Percentiles rank a stretch among this genome's conserved stretches.
Conservation (phyloP, 768 basidiomycete species). For the Phaeolepiota aurea region DNA sequence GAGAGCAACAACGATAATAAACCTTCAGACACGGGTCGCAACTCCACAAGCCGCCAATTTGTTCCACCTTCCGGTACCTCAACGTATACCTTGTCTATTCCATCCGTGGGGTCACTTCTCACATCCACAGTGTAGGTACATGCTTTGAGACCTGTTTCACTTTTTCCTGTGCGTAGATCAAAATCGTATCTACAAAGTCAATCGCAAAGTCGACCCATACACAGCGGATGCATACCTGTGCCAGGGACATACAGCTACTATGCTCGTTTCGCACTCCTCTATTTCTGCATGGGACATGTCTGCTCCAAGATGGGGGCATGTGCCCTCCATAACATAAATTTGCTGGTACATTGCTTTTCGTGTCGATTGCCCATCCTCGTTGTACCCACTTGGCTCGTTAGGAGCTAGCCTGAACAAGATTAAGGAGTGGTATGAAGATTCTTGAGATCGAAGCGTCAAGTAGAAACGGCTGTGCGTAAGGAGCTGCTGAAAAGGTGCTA, state of each 20-base stretch:
- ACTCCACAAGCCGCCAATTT: conserved; percentile 57
- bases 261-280: conserved; percentile 52
- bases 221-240: conserved; percentile 37
- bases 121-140: conserved; percentile 61
- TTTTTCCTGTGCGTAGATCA: conserved; percentile 59
- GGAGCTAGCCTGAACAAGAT: conserved; percentile 50
- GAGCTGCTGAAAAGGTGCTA: conserved; percentile 33
- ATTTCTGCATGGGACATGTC: conserved; percentile 77
- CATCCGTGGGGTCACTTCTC: conserved; percentile 25
- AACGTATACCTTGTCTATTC: conserved; percentile 44
- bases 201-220: not conserved
- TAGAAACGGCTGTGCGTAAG: conserved; percentile 53
- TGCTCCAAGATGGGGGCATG: conserved; percentile 74
- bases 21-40: conserved; percentile 72
- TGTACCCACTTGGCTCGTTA: conserved; percentile 1
- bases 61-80: conserved; percentile 45
- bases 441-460: conserved; percentile 49
- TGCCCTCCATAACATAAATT: conserved; percentile 75
- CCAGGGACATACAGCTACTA: conserved; percentile 72
- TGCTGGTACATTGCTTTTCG: conserved; percentile 22
- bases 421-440: conserved; percentile 51
- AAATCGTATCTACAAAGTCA: conserved; percentile 55
- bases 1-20: too few species aligned
- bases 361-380: conserved; percentile 1
- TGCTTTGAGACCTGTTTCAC: conserved; percentile 59